Percentiles rank a stretch among this genome's conserved stretches.
phyloP scores from a whole-genome alignment of 2,329 filamentous ascomycete genomes.

The Xylaria sp. region DNA sequence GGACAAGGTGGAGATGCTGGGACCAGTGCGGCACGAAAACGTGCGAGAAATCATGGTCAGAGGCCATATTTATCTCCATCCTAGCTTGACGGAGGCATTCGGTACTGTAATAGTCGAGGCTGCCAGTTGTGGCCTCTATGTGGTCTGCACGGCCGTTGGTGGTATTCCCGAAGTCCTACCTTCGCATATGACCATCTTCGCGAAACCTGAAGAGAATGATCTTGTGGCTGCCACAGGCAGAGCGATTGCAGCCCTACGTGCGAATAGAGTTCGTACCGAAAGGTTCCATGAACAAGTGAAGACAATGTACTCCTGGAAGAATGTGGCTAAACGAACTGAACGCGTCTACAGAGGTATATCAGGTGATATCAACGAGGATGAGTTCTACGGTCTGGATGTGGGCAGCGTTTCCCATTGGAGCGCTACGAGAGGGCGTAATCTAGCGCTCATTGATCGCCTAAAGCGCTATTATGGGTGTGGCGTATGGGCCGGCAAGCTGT shows the following conservation, averaged over 20 bases:
- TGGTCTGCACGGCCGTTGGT: slow-evolving; percentile 94
- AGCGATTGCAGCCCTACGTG: slow-evolving; percentile 84
- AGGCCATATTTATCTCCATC: slow-evolving; percentile 95
- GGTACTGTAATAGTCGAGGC: slow-evolving; percentile 98
- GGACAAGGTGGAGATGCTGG: slow-evolving; percentile 90
- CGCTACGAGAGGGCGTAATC: slow-evolving; percentile 75
- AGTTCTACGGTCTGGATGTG: slow-evolving; percentile 84
- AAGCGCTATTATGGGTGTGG: slow-evolving; percentile 98
- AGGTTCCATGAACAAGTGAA: slow-evolving; percentile 96
- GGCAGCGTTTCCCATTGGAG: slow-evolving; percentile 67
- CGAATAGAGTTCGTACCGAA: slow-evolving; percentile 87
- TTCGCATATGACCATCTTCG: slow-evolving; percentile 96
- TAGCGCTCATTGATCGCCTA: slow-evolving; percentile 89
- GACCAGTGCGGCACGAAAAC: slow-evolving; percentile 91
- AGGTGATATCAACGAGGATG: slow-evolving; percentile 80
- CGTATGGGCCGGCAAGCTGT: slow-evolving; percentile 97
- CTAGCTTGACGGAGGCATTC: slow-evolving; percentile 93
- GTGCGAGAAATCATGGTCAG: slow-evolving; percentile 97
- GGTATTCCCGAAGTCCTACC: slow-evolving; percentile 97
- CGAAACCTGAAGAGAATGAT: slow-evolving; percentile 95
- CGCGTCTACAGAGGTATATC: slow-evolving; percentile 93
- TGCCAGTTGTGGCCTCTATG: slow-evolving; percentile 92
- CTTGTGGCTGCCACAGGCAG: slow-evolving; percentile 86
- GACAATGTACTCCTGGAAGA: slow-evolving; percentile 98
- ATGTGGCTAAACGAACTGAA: slow-evolving; percentile 92